Conservation (phyloP, 768 basidiomycete species). For the Filobasidium floriforme region DNA sequence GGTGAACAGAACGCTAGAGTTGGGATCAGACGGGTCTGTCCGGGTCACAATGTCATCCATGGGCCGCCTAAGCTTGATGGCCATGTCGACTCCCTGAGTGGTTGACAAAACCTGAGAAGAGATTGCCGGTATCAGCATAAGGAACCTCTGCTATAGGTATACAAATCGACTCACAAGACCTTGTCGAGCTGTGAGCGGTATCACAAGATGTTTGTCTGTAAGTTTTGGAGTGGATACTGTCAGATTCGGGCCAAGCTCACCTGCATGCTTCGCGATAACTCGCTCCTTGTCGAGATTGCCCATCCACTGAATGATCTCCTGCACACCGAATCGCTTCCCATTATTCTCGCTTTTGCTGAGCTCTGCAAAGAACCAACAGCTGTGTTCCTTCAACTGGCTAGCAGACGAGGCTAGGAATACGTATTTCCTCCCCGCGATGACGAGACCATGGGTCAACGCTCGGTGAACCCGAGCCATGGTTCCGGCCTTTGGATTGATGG, state of each 20-base stretch:
- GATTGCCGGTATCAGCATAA: background rate
- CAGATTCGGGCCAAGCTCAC: constrained; percentile 4
- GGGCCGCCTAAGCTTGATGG: constrained; percentile 12
- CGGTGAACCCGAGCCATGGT: constrained; percentile 25
- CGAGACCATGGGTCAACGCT: constrained; percentile 21
- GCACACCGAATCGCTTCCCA: constrained; percentile 9
- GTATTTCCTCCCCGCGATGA: constrained; percentile 22
- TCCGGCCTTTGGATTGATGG: constrained; percentile 12
- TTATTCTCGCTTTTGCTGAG: constrained; percentile 4
- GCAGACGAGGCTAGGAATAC: constrained; percentile 23
- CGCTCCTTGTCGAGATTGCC: constrained; percentile 22
- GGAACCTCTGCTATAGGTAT: background rate
- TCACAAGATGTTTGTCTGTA: background rate
- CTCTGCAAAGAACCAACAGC: constrained; percentile 27
- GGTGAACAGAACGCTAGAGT: background rate
- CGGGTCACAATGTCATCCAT: constrained; percentile 13
- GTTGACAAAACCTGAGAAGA: constrained; percentile 7
- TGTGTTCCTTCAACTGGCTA: constrained; percentile 23
- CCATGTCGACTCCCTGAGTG: constrained; percentile 12
- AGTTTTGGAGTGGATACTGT: background rate
- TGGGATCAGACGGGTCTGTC: background rate
- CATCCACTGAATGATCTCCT: constrained; percentile 18
- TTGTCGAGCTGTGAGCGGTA: constrained; percentile 2
- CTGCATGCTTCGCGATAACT: constrained; percentile 26
- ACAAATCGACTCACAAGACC: background rate